Conservation (phyloP, 2,329 filamentous ascomycete genomes). For the Elsinoe ampelina region DNA sequence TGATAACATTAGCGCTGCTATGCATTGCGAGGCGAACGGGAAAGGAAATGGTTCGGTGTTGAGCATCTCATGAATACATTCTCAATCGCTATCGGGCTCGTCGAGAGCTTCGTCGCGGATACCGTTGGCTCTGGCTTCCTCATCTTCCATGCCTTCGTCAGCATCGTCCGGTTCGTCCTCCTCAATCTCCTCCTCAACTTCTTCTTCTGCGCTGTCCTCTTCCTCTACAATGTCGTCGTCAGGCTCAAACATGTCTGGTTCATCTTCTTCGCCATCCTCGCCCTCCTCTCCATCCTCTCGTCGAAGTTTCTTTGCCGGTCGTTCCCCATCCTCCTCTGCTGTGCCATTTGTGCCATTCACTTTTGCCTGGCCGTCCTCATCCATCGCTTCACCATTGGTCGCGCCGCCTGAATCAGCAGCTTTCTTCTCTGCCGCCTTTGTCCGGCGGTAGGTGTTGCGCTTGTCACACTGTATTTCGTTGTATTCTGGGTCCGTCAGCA, state of each 20-base stretch:
- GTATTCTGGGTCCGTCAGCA: constrained; percentile 46
- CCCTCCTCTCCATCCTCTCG: constrained; percentile 38
- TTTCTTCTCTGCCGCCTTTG: constrained; percentile 56
- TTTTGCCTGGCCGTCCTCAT: constrained; percentile 18
- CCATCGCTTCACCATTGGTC: constrained; percentile 16
- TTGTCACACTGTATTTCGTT: constrained; percentile 65
- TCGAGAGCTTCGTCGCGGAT: constrained; percentile 28
- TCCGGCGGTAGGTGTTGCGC: constrained; percentile 62
- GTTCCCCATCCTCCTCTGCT: constrained; percentile 36
- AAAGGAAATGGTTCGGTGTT: neutral
- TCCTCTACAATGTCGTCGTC: constrained; percentile 50
- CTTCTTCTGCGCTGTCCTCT: constrained; percentile 24
- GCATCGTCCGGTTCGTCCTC: constrained; percentile 35
- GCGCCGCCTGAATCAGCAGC: constrained; percentile 17
- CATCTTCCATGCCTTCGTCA: constrained; percentile 58
- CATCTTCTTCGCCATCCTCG: constrained; percentile 36
- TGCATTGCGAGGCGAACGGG: neutral
- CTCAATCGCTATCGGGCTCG: constrained; percentile 25
- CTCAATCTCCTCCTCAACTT: constrained; percentile 21
- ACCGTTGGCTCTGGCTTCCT: constrained; percentile 54
- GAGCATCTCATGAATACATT: neutral
- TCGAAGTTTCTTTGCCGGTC: constrained; percentile 43
- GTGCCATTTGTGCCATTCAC: constrained; percentile 28
- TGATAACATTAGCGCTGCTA: neutral
- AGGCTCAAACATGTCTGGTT: constrained; percentile 35